Evolutionary conservation across 371 early-diverging fungal genomes (phyloP), one percentile per base, ranked within the genome.

Genomic region (Mucor plumbeus): DNA sequence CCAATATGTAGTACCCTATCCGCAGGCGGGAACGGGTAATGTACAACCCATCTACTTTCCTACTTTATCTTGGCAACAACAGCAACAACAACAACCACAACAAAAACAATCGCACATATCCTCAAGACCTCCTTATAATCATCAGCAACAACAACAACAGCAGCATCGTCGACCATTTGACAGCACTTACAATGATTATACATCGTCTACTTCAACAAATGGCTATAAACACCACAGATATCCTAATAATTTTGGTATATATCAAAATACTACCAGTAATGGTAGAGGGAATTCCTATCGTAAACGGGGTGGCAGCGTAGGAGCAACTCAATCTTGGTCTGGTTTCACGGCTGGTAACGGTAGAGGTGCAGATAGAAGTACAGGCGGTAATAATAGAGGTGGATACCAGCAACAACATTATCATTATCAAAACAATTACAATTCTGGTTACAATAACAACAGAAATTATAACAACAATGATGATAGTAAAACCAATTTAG

Each of bases 1-100:
- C 47, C 68, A 71, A 44, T 71, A 67, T 41, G 48, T 64, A 57
- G 64, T 68, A 15, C 44, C 71, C 33, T 68, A 59, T 71, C 64
- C 71, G 21, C 71, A 60, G 47, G 57, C 48, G 39, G 67, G 71
- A 62, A 53, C 67, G 54, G 56, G 68, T 19, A 56, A 61, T 41
- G 38, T 43, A 7, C 71, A 59, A 9, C 56, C 68, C 43, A 17
- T 68, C 14, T 71, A 64, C 48, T 55, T 44, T 15, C 68, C 63
- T 11, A 40, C 63, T 14, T 7, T 71, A 5, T 43, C 54, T 15
- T 71, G 71, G 71, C 68, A 67, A 14, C 63, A 50, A 21, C 65
- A 63, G 6, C 53, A 21, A 38, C 48, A 60, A 15, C 43, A 48
- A 36, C 58, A 65, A 5, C 47, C 47, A 15, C 43, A 48, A 36